Evolutionary conservation across 495 filamentous ascomycete genomes (phyloP).

Genomic region (Oidiodendron maius): DNA sequence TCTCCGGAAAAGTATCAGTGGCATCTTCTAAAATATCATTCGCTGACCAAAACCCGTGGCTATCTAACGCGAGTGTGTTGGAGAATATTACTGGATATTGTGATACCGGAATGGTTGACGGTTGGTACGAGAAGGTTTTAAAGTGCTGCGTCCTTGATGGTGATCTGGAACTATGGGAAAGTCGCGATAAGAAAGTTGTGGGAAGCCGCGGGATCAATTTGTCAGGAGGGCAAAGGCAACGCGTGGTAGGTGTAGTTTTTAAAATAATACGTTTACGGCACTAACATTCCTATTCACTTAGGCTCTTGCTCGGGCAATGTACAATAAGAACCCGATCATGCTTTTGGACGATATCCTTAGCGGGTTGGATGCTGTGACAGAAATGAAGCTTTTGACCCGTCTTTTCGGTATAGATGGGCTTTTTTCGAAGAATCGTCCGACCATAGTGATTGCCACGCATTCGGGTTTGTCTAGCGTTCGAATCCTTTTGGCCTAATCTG

Average conservation of each 20-base stretch:
- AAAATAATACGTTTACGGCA: background rate
- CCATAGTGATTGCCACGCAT: constrained; percentile 8
- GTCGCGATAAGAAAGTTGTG: constrained; percentile 45
- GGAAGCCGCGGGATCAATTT: constrained; percentile 51
- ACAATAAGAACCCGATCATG: constrained; percentile 6
- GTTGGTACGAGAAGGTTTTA: constrained; percentile 30
- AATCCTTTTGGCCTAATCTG: too few species aligned
- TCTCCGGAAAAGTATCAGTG: constrained; percentile 12
- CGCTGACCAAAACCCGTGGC: constrained; percentile 30
- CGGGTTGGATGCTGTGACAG: constrained; percentile 11
- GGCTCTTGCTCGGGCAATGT: constrained; percentile 20
- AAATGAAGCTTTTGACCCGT: too few species aligned
- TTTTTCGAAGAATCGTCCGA: too few species aligned
- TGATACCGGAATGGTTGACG: constrained; percentile 16
- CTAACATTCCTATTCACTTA: background rate
- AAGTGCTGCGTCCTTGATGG: constrained; percentile 25
- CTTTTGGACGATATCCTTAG: constrained; percentile 20
- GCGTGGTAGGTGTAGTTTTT: constrained; percentile 36
- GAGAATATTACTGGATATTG: constrained; percentile 37
- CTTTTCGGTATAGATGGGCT: too few species aligned
- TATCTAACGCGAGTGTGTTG: constrained; percentile 26
- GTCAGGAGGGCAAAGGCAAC: constrained; percentile 55
- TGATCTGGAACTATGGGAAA: constrained; percentile 35
- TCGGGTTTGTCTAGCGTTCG: constrained; percentile 1
- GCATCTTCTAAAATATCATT: constrained; percentile 14